Conservation (phyloP, 176 grass and related monocot species). For the Sorghum bicolor region Sorghum_bicolor_NCBIv3 NC_012879.2:3197001-3197500, state of each 20-base stretch:
- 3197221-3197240: background rate
- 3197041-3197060: background rate
- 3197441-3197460: constrained; percentile 83
- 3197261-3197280: background rate
- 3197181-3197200: constrained; percentile 52
- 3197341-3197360: constrained; percentile 5
- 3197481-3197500: background rate
- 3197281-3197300: background rate
- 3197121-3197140: constrained; percentile 96
- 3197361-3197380: constrained; percentile 14
- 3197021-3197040: background rate
- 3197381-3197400: constrained; percentile 82
- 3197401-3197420: constrained; percentile 86
- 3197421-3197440: constrained; percentile 88
- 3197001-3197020: constrained; percentile 11
- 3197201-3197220: constrained; percentile 13
- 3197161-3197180: constrained; percentile 89
- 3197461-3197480: background rate
- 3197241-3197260: background rate
- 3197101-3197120: constrained; percentile 59
- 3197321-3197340: background rate
- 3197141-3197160: constrained; percentile 90
- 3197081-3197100: constrained; percentile 91
- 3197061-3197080: constrained; percentile 44
- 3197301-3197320: background rate